A percentile compares a stretch with the other conserved stretches of the same genome.
phyloP scores from a whole-genome alignment of 345 rosid genomes.

The Bruguiera sexangula region DNA sequence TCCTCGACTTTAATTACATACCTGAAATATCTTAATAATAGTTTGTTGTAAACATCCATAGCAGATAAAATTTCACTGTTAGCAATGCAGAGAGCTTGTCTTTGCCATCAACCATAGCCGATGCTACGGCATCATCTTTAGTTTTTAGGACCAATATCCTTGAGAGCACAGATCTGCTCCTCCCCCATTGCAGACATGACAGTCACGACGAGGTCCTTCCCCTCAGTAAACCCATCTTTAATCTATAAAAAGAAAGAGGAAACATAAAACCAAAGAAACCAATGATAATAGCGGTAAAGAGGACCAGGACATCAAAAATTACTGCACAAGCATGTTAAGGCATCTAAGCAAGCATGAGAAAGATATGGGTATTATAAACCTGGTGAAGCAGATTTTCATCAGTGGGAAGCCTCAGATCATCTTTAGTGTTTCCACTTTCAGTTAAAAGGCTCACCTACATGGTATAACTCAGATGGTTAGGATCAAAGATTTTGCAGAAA shows the following conservation, averaged over 20 bases:
- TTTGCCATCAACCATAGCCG: slow-evolving; percentile 22
- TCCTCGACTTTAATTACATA: slow-evolving; percentile 15
- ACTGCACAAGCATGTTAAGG: neutral
- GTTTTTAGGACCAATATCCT: slow-evolving; percentile 74
- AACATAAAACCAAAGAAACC: neutral
- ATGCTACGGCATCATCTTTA: slow-evolving; percentile 33
- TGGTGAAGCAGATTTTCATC: slow-evolving; percentile 17
- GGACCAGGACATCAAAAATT: neutral
- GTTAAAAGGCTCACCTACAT: slow-evolving; percentile 16
- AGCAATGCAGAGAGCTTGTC: slow-evolving; percentile 13
- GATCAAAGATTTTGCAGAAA: neutral
- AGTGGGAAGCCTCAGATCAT: slow-evolving; percentile 21
- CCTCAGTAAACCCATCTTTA: slow-evolving; percentile 67
- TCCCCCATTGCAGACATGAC: slow-evolving; percentile 94
- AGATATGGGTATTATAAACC: neutral
- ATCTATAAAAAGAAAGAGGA: slow-evolving; percentile 32
- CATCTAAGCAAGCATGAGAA: neutral
- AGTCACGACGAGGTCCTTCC: slow-evolving; percentile 69
- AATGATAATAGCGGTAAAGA: neutral
- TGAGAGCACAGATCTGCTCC: slow-evolving; percentile 83
- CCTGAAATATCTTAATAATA: slow-evolving; percentile 17
- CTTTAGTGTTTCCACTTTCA: slow-evolving; percentile 19
- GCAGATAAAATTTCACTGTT: slow-evolving; percentile 15
- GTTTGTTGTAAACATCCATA: slow-evolving; percentile 15
- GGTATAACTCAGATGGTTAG: slow-evolving; percentile 3